Evolutionary conservation across 176 grass and related monocot species (phyloP).

Genomic region (Carex cristatella): DNA sequence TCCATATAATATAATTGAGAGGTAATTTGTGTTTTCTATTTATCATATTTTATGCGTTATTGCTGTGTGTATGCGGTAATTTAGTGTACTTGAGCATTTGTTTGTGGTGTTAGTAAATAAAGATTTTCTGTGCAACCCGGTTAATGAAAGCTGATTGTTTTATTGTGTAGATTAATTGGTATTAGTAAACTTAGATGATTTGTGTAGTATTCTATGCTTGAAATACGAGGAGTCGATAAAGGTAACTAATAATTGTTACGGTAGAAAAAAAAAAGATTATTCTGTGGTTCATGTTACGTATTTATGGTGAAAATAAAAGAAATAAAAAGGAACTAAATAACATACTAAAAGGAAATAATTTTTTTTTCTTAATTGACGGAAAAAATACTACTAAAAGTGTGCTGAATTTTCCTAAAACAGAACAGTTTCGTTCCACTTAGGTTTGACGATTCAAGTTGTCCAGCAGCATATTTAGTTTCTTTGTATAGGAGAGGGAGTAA

Average conservation of each 20-base stretch:
- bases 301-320: no score
- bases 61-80: neutral
- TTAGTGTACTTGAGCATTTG: neutral
- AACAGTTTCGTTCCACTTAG: no score
- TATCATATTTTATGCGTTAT: neutral
- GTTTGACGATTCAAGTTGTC: no score
- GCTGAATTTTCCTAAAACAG: no score
- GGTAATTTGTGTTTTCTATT: neutral
- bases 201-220: neutral
- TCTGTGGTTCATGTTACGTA: no score
- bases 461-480: no score
- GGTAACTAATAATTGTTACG: neutral
- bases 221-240: neutral
- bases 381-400: no score
- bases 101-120: neutral
- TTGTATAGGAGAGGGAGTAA: no score
- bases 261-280: no score
- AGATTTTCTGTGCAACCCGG: neutral
- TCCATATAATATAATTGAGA: constrained; percentile 40
- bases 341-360: no score
- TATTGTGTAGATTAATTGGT: neutral
- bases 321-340: no score
- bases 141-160: neutral
- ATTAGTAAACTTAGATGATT: neutral
- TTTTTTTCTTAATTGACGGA: no score